phyloP scores from a whole-genome alignment of 2,329 filamentous ascomycete species.

The Fusarium solani-melongenae region DNA sequence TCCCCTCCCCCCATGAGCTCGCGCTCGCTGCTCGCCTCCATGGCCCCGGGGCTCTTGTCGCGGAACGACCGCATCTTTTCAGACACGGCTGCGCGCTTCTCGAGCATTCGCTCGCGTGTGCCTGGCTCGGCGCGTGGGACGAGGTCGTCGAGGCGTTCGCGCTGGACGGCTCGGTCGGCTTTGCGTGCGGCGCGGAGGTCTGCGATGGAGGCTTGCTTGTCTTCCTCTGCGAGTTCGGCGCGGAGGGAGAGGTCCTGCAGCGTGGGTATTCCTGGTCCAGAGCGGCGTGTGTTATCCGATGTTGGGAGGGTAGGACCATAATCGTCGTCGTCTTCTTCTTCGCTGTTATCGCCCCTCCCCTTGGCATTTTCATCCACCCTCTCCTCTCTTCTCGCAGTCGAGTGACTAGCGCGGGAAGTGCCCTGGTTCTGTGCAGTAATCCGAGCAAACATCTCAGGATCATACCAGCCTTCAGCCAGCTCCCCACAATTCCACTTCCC shows the following conservation, averaged over 20 bases:
- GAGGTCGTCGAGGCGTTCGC: constrained; percentile 82
- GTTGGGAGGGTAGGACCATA: constrained; percentile 59
- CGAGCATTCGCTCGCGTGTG: constrained; percentile 83
- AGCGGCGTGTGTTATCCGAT: constrained; percentile 38
- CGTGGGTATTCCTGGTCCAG: constrained; percentile 74
- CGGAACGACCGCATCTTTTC: constrained; percentile 80
- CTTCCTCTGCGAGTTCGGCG: constrained; percentile 62
- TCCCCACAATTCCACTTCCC: constrained; percentile 92
- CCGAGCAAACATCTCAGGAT: constrained; percentile 73
- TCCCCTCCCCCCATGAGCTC: constrained; percentile 82
- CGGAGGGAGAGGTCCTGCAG: constrained; percentile 77
- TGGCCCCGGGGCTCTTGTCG: constrained; percentile 70
- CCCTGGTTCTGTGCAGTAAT: constrained; percentile 45
- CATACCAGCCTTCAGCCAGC: constrained; percentile 93
- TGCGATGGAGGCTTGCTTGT: constrained; percentile 61
- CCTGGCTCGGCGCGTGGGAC: constrained; percentile 85
- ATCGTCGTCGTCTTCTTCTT: constrained; percentile 65
- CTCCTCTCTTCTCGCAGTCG: constrained; percentile 19
- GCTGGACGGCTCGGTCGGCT: constrained; percentile 73
- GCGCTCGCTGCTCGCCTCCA: constrained; percentile 68
- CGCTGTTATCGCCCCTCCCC: constrained; percentile 22
- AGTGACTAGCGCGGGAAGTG: constrained; percentile 6
- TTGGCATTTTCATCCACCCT: constrained; percentile 60
- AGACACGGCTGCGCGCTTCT: constrained; percentile 82
- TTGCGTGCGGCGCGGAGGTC: constrained; percentile 71